A percentile compares a stretch with the other conserved stretches of the same genome.
These are phyloP conservation scores for Pichia sorboxylosa DNA, from an alignment of 1,139 yeast genomes.

Conservation along the genomic window DNA sequence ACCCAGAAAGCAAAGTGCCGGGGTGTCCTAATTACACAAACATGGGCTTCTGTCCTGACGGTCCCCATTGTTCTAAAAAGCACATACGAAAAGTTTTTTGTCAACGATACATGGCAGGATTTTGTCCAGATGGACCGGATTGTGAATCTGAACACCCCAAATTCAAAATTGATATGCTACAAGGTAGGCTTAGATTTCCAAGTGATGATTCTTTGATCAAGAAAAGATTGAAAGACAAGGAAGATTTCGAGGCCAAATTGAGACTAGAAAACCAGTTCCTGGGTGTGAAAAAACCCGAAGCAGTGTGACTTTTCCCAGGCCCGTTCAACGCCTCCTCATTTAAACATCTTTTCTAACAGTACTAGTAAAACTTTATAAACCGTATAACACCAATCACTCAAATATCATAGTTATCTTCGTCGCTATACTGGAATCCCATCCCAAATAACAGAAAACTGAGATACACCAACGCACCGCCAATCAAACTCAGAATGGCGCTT, in stretches of 20 bases:
- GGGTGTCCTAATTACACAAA: conserved; percentile 68
- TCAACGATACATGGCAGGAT: conserved; percentile 78
- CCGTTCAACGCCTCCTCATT: no score
- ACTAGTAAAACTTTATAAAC: no score
- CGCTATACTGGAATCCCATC: conserved; percentile 54
- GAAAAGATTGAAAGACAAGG: conserved; percentile 15
- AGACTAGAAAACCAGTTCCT: conserved; percentile 7
- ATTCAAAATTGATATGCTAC: conserved; percentile 34
- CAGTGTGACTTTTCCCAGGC: no score
- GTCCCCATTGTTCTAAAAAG: conserved; percentile 75
- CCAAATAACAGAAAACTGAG: conserved; percentile 56
- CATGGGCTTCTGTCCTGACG: conserved; percentile 86
- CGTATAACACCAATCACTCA: conserved; percentile 6
- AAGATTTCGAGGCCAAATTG: conserved; percentile 8
- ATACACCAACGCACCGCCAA: conserved; percentile 66
- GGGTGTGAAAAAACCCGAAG: no score
- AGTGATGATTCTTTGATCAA: conserved; percentile 32
- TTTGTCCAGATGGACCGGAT: conserved; percentile 70
- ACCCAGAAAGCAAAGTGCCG: conserved; percentile 79
- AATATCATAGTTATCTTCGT: conserved; percentile 30
- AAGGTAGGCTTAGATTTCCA: conserved; percentile 38
- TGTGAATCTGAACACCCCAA: conserved; percentile 52
- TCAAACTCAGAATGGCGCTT: conserved; percentile 52
- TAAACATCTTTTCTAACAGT: no score
- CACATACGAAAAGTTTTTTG: conserved; percentile 74